Base-by-base conservation (phyloP, 805 yeast genomes). In the Limtongia smithiae region DNA sequence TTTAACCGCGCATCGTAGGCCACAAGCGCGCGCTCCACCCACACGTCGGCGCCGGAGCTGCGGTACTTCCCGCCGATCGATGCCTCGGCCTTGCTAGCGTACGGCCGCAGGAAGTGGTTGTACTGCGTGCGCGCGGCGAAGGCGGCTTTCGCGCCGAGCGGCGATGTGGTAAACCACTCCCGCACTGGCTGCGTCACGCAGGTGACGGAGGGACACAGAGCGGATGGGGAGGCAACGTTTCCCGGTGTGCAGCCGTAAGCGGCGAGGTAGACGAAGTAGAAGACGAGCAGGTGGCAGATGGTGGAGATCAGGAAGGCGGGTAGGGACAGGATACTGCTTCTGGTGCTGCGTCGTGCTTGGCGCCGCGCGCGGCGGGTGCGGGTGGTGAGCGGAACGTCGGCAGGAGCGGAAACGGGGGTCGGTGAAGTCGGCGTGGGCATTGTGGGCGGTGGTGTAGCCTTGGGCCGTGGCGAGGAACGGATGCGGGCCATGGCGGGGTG, bases 281-380 rank as follows among this genome's bases (percentile, higher is more conserved):
- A 47, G 12, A 39, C 9, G 15, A 51, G 37, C 3, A 34, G 8
- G 21, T 51, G 65, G 80, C 90, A 2, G 79, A n/a, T 12, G 6
- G 5, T 6, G 11, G 32, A n/a, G 20, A 14, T 3, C 24, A 12
- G 25, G 35, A 17, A 18, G 22, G 18, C 6, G 18, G 11, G n/a
- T 15, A n/a, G n/a, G n/a, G n/a, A n/a, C n/a, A 22, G 37, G 28
- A 15, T 14, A 4, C 5, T 35, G 5, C 28, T 33, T 35, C 25
- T 34, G 25, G 34, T 12, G 12, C 36, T 30, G 21, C n/a, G 17
- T 1, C 8, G 33, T 6, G 25, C 20, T 15, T 5, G 14, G 34
- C n/a, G 25, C 20, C 14, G 32, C 30, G 28, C 9, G 28, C 28
- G 28, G 9, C 28, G 28, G 9, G 28, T 25, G 28, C 28, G 28